phyloP scores from a whole-genome alignment of 2,329 filamentous ascomycete species.

The Fusarium circinatum region DNA sequence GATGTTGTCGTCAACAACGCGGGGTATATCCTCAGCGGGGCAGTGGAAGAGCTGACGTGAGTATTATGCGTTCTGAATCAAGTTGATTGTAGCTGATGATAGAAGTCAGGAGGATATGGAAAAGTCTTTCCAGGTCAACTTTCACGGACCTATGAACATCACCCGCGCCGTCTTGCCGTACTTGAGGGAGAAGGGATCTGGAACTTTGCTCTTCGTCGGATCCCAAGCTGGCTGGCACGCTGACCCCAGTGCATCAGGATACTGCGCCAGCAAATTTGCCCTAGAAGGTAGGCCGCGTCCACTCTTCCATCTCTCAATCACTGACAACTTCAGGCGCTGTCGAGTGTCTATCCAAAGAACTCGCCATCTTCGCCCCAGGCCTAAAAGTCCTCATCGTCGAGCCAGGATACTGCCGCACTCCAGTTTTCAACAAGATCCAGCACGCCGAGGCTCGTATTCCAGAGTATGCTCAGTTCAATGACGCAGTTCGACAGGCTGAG shows the following conservation, averaged over 20 bases:
- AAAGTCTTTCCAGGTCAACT: conserved; percentile 48
- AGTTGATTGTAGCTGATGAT: background rate
- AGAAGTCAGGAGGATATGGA: conserved; percentile 41
- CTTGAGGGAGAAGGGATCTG: conserved; percentile 44
- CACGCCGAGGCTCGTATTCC: conserved; percentile 39
- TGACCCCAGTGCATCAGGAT: conserved; percentile 46
- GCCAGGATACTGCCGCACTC: conserved; percentile 54
- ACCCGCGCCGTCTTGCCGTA: conserved; percentile 49
- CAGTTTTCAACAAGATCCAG: conserved; percentile 50
- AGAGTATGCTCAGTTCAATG: conserved; percentile 48
- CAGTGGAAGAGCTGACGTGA: conserved; percentile 42
- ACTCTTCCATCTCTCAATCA: too few relatives aligned
- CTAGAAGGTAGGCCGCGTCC: conserved; percentile 39
- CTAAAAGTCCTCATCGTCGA: conserved; percentile 53
- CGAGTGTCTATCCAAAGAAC: conserved; percentile 42
- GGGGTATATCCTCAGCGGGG: conserved; percentile 45
- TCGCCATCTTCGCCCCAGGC: conserved; percentile 36
- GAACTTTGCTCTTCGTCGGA: conserved; percentile 49
- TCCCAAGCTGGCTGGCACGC: conserved; percentile 50
- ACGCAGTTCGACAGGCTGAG: conserved; percentile 31
- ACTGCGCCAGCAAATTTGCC: conserved; percentile 48
- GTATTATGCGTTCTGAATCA: fast-evolving
- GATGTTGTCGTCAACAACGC: conserved; percentile 55
- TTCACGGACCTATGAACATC: conserved; percentile 52
- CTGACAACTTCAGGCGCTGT: conserved; percentile 25